Conservation (phyloP, 2,329 filamentous ascomycete species). For the Colletotrichum viniferum region DNA sequence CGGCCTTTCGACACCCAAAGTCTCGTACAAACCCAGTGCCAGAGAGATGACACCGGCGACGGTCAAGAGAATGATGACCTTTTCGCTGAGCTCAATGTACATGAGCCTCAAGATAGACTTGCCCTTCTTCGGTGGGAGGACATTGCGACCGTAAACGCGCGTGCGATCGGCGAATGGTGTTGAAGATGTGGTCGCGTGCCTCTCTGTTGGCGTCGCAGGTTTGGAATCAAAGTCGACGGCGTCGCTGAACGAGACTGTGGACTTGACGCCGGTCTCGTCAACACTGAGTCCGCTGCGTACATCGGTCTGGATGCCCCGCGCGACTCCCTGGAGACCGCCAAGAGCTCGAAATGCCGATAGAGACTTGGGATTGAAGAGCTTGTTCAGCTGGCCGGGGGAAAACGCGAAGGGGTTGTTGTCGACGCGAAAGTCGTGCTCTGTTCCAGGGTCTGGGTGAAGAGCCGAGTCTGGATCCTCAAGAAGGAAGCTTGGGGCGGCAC, state of each 20-base stretch:
- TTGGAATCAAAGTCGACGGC: constrained; percentile 44
- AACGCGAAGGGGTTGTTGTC: constrained; percentile 79
- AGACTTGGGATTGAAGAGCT: constrained; percentile 77
- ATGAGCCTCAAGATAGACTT: constrained; percentile 65
- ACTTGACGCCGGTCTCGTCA: constrained; percentile 68
- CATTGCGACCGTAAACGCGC: constrained; percentile 63
- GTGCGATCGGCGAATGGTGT: constrained; percentile 51
- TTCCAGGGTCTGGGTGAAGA: constrained; percentile 71
- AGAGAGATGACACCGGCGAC: constrained; percentile 69
- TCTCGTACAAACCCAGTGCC: constrained; percentile 70
- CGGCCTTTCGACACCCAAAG: constrained; percentile 54
- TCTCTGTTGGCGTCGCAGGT: not conserved
- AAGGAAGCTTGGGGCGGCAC: constrained; percentile 9
- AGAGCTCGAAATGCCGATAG: constrained; percentile 73
- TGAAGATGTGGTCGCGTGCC: not conserved
- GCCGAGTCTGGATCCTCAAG: constrained; percentile 50
- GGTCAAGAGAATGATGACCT: constrained; percentile 69
- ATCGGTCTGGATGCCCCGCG: constrained; percentile 71
- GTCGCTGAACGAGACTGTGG: constrained; percentile 71
- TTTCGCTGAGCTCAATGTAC: constrained; percentile 73
- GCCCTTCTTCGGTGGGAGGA: constrained; percentile 66
- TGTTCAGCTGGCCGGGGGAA: constrained; percentile 74
- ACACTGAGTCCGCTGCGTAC: constrained; percentile 67
- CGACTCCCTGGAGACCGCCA: constrained; percentile 71
- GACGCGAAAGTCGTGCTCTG: constrained; percentile 69